A percentile compares a stretch with the other conserved stretches of the same genome.
phyloP scores from a whole-genome alignment of 768 basidiomycete genomes.

The Gelatoporia subvermispora region DNA sequence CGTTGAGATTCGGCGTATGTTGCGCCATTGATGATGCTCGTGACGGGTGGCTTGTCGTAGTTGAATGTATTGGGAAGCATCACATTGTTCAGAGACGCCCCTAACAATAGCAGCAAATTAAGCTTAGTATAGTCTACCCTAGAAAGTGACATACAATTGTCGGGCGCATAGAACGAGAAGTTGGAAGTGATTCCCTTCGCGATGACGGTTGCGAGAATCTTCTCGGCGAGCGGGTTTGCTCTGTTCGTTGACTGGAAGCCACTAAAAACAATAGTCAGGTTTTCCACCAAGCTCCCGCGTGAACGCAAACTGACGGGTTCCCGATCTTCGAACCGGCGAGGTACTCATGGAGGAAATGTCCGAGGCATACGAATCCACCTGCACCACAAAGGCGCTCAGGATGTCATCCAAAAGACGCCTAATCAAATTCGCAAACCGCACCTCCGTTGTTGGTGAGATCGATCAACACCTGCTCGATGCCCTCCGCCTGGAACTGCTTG shows the following conservation, averaged over 20 bases:
- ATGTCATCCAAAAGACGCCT: not conserved
- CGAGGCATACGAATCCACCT: constrained; percentile 63
- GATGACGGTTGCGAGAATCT: constrained; percentile 51
- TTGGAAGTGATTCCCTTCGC: constrained; percentile 32
- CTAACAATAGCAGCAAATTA: constrained; percentile 6
- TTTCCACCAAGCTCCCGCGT: no score
- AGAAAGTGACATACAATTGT: constrained; percentile 41
- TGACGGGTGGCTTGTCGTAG: constrained; percentile 26
- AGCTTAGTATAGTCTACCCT: not conserved
- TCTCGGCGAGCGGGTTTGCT: constrained; percentile 53
- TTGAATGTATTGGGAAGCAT: constrained; percentile 19
- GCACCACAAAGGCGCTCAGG: not conserved
- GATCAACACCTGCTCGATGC: constrained; percentile 47
- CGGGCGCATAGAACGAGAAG: constrained; percentile 41
- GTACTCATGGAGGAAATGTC: constrained; percentile 54
- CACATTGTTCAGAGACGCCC: constrained; percentile 28
- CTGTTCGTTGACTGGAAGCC: constrained; percentile 54
- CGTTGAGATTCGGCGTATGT: constrained; percentile 27
- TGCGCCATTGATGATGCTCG: constrained; percentile 24
- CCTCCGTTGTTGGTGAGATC: constrained; percentile 63
- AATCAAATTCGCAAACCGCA: constrained; percentile 17
- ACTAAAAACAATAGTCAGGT: constrained; percentile 27
- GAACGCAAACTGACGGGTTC: constrained; percentile 38
- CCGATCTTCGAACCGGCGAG: constrained; percentile 46
- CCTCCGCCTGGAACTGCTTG: constrained; percentile 39